phyloP scores from a whole-genome alignment of 2,329 filamentous ascomycete species.

The Sclerotinia glacialis region DNA sequence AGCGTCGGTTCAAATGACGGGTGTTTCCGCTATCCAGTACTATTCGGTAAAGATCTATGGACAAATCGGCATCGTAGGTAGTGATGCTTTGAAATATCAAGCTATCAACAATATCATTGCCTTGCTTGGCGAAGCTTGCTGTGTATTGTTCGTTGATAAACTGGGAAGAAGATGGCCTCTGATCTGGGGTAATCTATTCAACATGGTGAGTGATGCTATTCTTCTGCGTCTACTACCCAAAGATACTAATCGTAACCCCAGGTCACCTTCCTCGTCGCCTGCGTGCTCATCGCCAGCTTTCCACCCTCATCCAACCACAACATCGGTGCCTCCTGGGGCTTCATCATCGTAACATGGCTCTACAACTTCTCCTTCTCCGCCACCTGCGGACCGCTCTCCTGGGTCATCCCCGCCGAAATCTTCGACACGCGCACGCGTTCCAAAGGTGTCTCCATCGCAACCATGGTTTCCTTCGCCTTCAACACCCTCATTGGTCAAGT shows the following conservation, averaged over 20 bases:
- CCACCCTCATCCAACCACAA: conserved; percentile 55
- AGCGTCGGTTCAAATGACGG: conserved; percentile 65
- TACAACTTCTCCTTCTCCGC: conserved; percentile 76
- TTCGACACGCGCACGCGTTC: conserved; percentile 74
- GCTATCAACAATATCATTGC: conserved; percentile 63
- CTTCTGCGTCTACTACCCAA: neutral
- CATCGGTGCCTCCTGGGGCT: conserved; percentile 63
- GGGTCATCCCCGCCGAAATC: conserved; percentile 54
- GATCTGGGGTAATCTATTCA: conserved; percentile 69
- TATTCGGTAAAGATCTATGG: conserved; percentile 57
- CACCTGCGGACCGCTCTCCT: conserved; percentile 65
- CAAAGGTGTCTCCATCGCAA: conserved; percentile 72
- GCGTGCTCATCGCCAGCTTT: conserved; percentile 52
- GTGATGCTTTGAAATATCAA: conserved; percentile 61
- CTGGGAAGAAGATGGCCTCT: conserved; percentile 70
- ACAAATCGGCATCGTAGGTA: conserved; percentile 56
- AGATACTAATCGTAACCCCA: conserved; percentile 29
- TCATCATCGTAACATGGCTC: conserved; percentile 66
- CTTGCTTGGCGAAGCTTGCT: conserved; percentile 56
- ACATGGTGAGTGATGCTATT: conserved; percentile 45
- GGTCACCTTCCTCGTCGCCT: conserved; percentile 62
- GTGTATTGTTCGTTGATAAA: conserved; percentile 62
- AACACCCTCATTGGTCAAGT: conserved; percentile 74
- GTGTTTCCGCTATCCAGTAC: conserved; percentile 63
- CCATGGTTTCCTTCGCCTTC: conserved; percentile 71